These are phyloP conservation scores for Sphagnurus paluster DNA, from an alignment of 1,284 basidiomycete genomes.

Conservation along the genomic window DNA sequence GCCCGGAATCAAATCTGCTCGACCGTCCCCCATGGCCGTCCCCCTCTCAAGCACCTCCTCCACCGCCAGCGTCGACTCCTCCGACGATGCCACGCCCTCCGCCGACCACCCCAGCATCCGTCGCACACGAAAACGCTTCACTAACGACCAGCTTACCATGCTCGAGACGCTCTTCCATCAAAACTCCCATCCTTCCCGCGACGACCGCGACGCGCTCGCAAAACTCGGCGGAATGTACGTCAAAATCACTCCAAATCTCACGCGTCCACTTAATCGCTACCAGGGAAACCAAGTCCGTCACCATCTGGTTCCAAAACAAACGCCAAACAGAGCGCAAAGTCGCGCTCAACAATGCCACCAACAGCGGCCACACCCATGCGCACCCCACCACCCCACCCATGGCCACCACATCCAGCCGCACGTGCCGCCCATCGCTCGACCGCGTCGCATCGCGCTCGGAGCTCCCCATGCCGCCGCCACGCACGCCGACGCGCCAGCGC, in stretches of 20 bases:
- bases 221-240: conserved; percentile 62
- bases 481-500: conserved; percentile 42
- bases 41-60: conserved; percentile 48
- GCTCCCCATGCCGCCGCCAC: conserved; percentile 44
- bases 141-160: conserved; percentile 64
- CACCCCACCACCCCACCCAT: conserved; percentile 21
- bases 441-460: conserved; percentile 59
- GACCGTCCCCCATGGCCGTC: conserved; percentile 16
- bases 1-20: conserved; percentile 17
- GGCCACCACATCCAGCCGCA: conserved; percentile 17
- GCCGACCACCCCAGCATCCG: conserved; percentile 28
- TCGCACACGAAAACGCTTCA: conserved; percentile 70
- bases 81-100: conserved; percentile 37
- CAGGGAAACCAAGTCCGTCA: conserved; percentile 77
- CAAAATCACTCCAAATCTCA: not conserved
- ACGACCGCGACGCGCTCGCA: conserved; percentile 66
- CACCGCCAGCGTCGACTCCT: conserved; percentile 42
- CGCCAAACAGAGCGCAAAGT: conserved; percentile 72
- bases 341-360: conserved; percentile 44
- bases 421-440: conserved; percentile 52
- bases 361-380: conserved; percentile 24
- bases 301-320: conserved; percentile 83
- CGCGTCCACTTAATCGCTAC: not conserved
- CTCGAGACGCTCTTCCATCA: conserved; percentile 72
- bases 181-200: conserved; percentile 69